Evolutionary conservation across 202 grass and related monocot genomes (phyloP).

Genomic region (Cymbopogon flexuosus): DNA sequence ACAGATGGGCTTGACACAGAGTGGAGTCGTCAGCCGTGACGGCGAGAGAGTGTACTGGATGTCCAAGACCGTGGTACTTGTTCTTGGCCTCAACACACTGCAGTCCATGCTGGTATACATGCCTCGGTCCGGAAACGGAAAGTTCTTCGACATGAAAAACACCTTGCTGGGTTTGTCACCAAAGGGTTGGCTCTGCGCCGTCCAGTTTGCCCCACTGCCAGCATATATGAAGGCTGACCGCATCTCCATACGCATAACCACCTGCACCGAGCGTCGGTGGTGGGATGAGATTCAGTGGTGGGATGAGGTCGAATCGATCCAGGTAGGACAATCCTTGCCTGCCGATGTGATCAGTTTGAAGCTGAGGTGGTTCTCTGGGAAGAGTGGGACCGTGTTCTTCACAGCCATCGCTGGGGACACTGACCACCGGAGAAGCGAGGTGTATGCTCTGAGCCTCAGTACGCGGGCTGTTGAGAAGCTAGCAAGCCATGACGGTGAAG

Average conservation of each 20-base stretch:
- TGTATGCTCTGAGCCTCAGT: not conserved
- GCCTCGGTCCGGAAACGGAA: not conserved
- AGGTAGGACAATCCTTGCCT: conserved; percentile 6
- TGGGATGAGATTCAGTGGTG: not conserved
- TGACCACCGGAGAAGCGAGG: not conserved
- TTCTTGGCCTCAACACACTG: not conserved
- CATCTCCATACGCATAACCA: no score
- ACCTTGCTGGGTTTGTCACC: not conserved
- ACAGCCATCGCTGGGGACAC: accelerated
- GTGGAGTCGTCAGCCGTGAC: not conserved
- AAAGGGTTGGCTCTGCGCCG: not conserved
- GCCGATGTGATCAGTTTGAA: not conserved
- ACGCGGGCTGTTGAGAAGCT: not conserved
- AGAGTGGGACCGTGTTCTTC: not conserved
- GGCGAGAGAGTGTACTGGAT: not conserved
- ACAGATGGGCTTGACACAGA: not conserved
- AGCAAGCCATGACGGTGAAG: not conserved
- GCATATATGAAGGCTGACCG: no score
- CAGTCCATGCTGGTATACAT: not conserved
- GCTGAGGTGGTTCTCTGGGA: not conserved
- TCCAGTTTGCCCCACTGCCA: not conserved
- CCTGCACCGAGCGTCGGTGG: not conserved
- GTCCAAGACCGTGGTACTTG: not conserved
- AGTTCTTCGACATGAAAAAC: not conserved
- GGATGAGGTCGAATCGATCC: not conserved